Base-by-base conservation (phyloP, 2,329 filamentous ascomycete species). In the Thielaviopsis punctulata region DNA sequence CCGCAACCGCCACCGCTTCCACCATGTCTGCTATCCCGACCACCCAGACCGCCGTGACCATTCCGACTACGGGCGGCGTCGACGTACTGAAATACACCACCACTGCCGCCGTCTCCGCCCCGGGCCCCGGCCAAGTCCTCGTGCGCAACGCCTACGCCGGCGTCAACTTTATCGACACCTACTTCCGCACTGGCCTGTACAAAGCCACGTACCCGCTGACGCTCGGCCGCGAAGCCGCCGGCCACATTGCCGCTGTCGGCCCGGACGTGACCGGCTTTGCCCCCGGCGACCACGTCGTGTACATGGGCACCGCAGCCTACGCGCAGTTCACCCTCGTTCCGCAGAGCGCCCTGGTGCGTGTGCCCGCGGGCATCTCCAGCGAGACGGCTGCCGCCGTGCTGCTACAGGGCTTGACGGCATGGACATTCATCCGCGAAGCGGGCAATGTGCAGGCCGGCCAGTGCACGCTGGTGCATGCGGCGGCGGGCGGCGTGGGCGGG, bases 161-260 rank as follows among this genome's bases (percentile, higher is more conserved):
- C 46, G 70, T 84, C 62, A 84, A 80, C 64, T 80, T 80, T 83
- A 5, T 55, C 25, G 56, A 57, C 66, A 94, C 71, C 39, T 94
- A 95, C 68, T 93, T 89, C 75, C 86, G 89, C 63, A 79, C 76
- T 12, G 89, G 89, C 10, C 76, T 94, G 49, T 95, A 95, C 71
- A 63, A 69, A 27, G 45, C 43, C 8, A 45, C 55, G 1, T 79
- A 84, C 59, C 89, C 88, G 4, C 75, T 84, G 60, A 80, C 82
- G 49, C 80, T 90, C 19, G 88, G 89, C 56, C 82, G 83, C 60
- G 89, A 95, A 69, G 85, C 75, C 55, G 75, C 79, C 54, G 88
- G 89, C 56, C 79, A 74, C 41, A 68, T 95, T 57, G 78, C 80
- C 41, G 71, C 80, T 24, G 61, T 77, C 2, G 78, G 79, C 19